A percentile compares a stretch with the other conserved stretches of the same genome.
phyloP scores from a whole-genome alignment of 2,329 filamentous ascomycete species.

The Nothophoma quercina region DNA sequence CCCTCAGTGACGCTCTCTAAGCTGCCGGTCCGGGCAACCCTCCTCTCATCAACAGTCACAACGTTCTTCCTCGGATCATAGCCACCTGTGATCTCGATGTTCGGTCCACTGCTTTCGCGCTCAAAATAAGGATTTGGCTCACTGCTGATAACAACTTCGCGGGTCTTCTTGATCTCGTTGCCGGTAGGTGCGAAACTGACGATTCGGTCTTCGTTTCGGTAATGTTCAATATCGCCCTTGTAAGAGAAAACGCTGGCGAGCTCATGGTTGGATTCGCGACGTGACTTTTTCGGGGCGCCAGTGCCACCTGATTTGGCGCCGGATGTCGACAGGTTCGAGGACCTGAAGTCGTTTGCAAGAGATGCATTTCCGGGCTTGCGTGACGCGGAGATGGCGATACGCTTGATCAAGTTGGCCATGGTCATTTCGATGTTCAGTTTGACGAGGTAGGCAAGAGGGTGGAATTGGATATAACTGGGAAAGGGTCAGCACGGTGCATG shows the following conservation, averaged over 20 bases:
- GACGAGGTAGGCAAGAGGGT: slow-evolving; percentile 59
- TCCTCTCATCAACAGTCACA: slow-evolving; percentile 21
- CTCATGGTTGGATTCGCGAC: slow-evolving; percentile 33
- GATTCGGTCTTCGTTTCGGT: slow-evolving; percentile 13
- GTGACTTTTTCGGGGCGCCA: slow-evolving; percentile 6
- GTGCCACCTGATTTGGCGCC: slow-evolving; percentile 17
- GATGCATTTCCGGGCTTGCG: slow-evolving; percentile 37
- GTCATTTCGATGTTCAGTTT: slow-evolving; percentile 63
- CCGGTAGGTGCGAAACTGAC: slow-evolving; percentile 33
- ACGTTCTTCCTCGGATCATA: slow-evolving; percentile 15
- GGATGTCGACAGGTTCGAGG: slow-evolving; percentile 33
- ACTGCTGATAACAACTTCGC: slow-evolving; percentile 34
- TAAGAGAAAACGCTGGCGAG: slow-evolving; percentile 34
- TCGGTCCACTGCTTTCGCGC: slow-evolving; percentile 6
- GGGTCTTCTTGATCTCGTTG: slow-evolving; percentile 43
- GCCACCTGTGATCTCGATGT: slow-evolving; percentile 20
- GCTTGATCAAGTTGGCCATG: slow-evolving; percentile 60
- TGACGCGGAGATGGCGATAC: slow-evolving; percentile 44
- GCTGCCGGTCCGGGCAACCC: slow-evolving; percentile 24
- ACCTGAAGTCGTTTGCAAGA: slow-evolving; percentile 41
- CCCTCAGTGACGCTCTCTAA: slow-evolving; percentile 34
- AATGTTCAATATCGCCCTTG: slow-evolving; percentile 20
- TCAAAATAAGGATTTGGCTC: slow-evolving; percentile 35
- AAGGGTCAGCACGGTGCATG: not conserved
- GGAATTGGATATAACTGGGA: slow-evolving; percentile 58